phyloP scores from a whole-genome alignment of 2,329 filamentous ascomycete species.

The Diaporthe citrichinensis region DNA sequence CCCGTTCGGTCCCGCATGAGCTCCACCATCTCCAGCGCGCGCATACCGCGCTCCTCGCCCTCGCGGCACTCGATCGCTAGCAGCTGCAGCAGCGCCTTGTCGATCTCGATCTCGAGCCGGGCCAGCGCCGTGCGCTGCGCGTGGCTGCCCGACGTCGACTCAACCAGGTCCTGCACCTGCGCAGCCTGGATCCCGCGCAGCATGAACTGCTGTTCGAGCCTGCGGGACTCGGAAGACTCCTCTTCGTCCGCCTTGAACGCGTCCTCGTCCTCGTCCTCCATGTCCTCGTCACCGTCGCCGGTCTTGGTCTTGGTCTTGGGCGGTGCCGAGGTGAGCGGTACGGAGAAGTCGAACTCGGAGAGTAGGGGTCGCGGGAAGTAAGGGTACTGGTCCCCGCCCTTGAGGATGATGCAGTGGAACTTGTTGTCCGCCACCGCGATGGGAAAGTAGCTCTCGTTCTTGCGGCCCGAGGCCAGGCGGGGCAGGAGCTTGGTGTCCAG shows the following conservation, averaged over 20 bases:
- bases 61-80: conserved; percentile 91
- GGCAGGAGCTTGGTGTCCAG: conserved; percentile 89
- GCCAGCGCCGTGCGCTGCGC: conserved; percentile 77
- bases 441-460: conserved; percentile 93
- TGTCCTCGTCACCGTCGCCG: conserved; percentile 53
- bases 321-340: conserved; percentile 77
- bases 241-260: conserved; percentile 49
- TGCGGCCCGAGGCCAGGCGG: conserved; percentile 86
- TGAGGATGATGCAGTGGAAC: conserved; percentile 99
- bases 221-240: conserved; percentile 64
- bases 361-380: conserved; percentile 93
- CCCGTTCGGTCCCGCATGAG: conserved; percentile 88
- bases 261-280: conserved; percentile 54
- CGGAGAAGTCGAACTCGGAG: conserved; percentile 91
- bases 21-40: conserved; percentile 89
- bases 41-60: conserved; percentile 94
- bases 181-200: conserved; percentile 79
- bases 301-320: conserved; percentile 47
- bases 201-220: conserved; percentile 86
- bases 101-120: conserved; percentile 84
- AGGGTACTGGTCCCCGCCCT: conserved; percentile 92
- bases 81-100: conserved; percentile 91
- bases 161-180: conserved; percentile 82
- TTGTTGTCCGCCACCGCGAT: conserved; percentile 91
- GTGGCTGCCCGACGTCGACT: conserved; percentile 74